These are phyloP conservation scores for Daldinia grandis DNA, from an alignment of 495 filamentous ascomycete species.

Conservation along the genomic window DNA sequence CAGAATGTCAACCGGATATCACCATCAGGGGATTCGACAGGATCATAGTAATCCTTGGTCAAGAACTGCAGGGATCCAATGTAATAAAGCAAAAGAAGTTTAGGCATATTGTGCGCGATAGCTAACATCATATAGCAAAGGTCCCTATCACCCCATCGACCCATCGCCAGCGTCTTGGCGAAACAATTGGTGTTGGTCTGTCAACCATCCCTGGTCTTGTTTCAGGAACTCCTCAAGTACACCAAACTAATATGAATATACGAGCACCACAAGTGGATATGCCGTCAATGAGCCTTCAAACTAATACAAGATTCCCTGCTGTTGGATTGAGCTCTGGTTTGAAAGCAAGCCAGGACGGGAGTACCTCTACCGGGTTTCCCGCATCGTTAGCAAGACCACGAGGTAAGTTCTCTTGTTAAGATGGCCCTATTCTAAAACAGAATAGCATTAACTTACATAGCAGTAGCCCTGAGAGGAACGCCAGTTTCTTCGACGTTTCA, in stretches of 20 bases:
- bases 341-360: conserved; percentile 34
- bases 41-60: conserved; percentile 30
- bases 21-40: conserved; percentile 25
- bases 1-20: conserved; percentile 11
- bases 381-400: conserved; percentile 30
- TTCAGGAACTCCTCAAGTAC: conserved; percentile 34
- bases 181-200: conserved; percentile 34
- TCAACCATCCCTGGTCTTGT: conserved; percentile 45
- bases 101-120: neutral
- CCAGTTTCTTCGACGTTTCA: conserved; percentile 27
- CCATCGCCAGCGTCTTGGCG: conserved; percentile 43
- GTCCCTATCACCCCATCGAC: conserved; percentile 45
- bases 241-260: conserved; percentile 16
- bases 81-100: conserved; percentile 11
- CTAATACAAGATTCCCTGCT: conserved; percentile 18
- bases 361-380: conserved; percentile 13
- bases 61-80: conserved; percentile 30
- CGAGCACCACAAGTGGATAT: conserved; percentile 10
- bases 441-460: neutral
- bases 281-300: conserved; percentile 22
- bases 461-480: conserved; percentile 24
- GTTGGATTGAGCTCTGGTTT: conserved; percentile 43
- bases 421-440: neutral
- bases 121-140: conserved; percentile 30
- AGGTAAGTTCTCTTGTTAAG: conserved; percentile 14